Evolutionary conservation across 1,284 basidiomycete species (phyloP).

Genomic region (Meira miltonrushii): DNA sequence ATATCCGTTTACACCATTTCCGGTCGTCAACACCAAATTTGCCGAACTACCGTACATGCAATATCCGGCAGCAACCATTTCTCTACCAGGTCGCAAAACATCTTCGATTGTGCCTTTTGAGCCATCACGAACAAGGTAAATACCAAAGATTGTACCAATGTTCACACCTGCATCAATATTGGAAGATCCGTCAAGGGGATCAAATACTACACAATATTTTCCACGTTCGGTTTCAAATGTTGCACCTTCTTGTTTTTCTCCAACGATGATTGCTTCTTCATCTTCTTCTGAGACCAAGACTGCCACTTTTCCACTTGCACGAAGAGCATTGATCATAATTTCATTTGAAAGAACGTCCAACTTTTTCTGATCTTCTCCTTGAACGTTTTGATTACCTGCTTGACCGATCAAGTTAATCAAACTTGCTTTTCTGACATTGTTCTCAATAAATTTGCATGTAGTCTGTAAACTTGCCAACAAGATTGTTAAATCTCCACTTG

Average conservation of each 20-base stretch:
- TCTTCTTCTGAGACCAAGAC: constrained; percentile 96
- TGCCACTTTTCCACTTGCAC: constrained; percentile 87
- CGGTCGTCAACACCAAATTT: constrained; percentile 92
- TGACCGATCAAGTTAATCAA: constrained; percentile 97
- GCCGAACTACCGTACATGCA: constrained; percentile 90
- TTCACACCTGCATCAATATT: constrained; percentile 99
- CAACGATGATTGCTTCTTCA: constrained; percentile 83
- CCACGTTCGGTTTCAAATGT: constrained; percentile 44
- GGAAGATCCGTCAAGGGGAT: constrained; percentile 93
- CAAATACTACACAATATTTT: constrained; percentile 88
- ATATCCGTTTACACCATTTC: constrained; percentile 94
- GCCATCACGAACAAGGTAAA: constrained; percentile 75
- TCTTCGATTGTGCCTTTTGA: constrained; percentile 75
- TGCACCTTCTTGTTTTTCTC: constrained; percentile 56
- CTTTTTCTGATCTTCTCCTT: constrained; percentile 99
- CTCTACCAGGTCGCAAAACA: constrained; percentile 85
- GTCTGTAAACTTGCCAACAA: constrained; percentile 58
- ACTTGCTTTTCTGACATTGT: constrained; percentile 91
- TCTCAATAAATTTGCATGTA: constrained; percentile 76
- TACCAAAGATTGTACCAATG: constrained; percentile 98
- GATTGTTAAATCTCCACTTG: constrained; percentile 79
- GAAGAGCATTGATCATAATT: constrained; percentile 91
- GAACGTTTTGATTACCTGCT: constrained; percentile 91
- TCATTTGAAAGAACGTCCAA: constrained; percentile 95
- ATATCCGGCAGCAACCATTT: constrained; percentile 93